A percentile compares a stretch with the other conserved stretches of the same genome.
Evolutionary conservation across 2,329 filamentous ascomycete genomes (phyloP).

Genomic region (Thelonectria blattea): DNA sequence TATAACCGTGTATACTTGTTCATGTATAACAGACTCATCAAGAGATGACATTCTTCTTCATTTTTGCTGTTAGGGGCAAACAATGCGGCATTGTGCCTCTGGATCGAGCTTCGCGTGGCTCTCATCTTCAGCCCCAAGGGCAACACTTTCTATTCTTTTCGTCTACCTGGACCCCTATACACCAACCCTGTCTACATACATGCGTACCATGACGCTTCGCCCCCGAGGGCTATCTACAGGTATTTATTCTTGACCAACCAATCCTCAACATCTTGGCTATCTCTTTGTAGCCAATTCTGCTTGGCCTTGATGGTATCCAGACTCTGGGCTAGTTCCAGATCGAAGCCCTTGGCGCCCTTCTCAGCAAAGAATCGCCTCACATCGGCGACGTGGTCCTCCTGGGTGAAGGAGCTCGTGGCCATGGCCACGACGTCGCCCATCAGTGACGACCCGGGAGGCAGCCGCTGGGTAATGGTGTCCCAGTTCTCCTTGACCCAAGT

Average conservation of each 20-base stretch:
- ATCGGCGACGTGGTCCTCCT: conserved; percentile 73
- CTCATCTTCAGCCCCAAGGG: background rate
- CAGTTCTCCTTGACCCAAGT: conserved; percentile 86
- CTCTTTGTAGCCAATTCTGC: conserved; percentile 59
- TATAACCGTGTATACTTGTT: conserved; percentile 41
- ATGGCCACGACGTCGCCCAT: conserved; percentile 84
- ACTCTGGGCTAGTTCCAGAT: conserved; percentile 88
- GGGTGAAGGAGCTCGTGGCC: conserved; percentile 81
- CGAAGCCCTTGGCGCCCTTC: conserved; percentile 85
- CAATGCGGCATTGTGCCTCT: background rate
- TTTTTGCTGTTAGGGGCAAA: background rate
- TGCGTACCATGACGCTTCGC: background rate
- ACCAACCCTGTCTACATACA: background rate
- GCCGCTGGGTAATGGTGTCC: conserved; percentile 79
- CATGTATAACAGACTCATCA: conserved; percentile 41
- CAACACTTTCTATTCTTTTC: background rate
- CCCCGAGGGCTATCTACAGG: conserved; percentile 22
- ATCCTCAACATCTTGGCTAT: conserved; percentile 70
- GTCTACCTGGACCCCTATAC: background rate
- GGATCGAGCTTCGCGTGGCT: background rate
- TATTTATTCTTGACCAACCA: conserved; percentile 55
- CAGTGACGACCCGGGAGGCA: conserved; percentile 87
- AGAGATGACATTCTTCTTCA: conserved; percentile 28
- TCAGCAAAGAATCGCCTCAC: conserved; percentile 81
- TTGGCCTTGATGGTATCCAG: conserved; percentile 85